These are phyloP conservation scores for Xanthoconium stramineum DNA, from an alignment of 768 basidiomycete genomes.

Conservation along the genomic window DNA sequence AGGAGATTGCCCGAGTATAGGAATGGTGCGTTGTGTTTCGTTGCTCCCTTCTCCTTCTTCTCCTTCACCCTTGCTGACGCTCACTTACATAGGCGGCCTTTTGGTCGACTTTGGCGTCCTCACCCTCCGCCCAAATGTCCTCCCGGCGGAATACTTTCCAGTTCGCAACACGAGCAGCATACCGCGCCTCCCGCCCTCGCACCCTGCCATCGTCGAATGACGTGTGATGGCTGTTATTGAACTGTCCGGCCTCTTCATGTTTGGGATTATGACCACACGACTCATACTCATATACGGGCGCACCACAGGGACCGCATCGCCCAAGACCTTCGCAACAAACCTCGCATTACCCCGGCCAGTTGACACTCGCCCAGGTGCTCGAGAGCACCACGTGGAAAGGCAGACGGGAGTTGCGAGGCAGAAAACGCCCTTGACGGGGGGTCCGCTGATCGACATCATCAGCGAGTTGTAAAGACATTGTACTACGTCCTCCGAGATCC, in stretches of 20 bases:
- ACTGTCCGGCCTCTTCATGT: slow-evolving; percentile 48
- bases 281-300: not conserved
- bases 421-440: slow-evolving; percentile 68
- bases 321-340: slow-evolving; percentile 57
- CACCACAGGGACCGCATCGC: slow-evolving; percentile 73
- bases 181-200: no score
- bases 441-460: slow-evolving; percentile 83
- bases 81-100: slow-evolving; percentile 64
- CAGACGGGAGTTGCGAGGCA: slow-evolving; percentile 87
- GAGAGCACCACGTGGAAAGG: slow-evolving; percentile 98
- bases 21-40: slow-evolving; percentile 49
- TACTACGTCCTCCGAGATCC: no score
- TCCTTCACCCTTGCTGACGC: not conserved
- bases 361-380: slow-evolving; percentile 77
- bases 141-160: slow-evolving; percentile 47
- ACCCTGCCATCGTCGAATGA: slow-evolving; percentile 94
- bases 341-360: slow-evolving; percentile 36
- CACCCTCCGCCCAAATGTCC: slow-evolving; percentile 52
- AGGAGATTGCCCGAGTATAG: slow-evolving; percentile 94
- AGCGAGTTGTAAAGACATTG: no score
- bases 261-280: not conserved
- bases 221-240: slow-evolving; percentile 92
- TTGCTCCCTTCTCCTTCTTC: not conserved
- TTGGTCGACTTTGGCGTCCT: slow-evolving; percentile 82
- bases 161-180: slow-evolving; percentile 15